These are phyloP conservation scores for Aspergillus haitiensis DNA, from an alignment of 495 filamentous ascomycete genomes.

Conservation along the genomic window DNA sequence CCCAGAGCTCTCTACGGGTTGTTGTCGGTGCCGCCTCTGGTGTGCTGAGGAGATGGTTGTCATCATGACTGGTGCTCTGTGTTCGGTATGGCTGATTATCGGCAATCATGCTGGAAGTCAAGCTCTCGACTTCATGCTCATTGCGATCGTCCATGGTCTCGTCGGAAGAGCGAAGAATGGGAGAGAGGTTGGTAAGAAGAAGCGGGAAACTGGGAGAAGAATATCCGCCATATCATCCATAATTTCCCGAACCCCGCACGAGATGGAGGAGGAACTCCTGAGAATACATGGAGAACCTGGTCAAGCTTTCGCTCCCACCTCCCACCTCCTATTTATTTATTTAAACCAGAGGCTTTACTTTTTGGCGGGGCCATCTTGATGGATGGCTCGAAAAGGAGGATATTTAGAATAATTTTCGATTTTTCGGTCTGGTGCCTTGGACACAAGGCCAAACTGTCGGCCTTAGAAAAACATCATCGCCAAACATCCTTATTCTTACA, in stretches of 20 bases:
- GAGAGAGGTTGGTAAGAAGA: background rate
- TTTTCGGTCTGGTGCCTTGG: too few relatives aligned
- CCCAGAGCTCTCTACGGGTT: constrained; percentile 49
- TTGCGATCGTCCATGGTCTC: background rate
- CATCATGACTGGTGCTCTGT: constrained; percentile 6
- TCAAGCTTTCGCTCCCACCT: too few relatives aligned
- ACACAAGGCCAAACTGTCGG: too few relatives aligned
- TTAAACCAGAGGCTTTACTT: too few relatives aligned
- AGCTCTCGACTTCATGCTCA: background rate
- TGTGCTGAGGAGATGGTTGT: constrained; percentile 42
- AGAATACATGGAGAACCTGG: background rate
- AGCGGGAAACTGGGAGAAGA: background rate
- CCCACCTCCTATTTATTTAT: too few relatives aligned
- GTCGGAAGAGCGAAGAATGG: background rate
- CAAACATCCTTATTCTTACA: too few relatives aligned
- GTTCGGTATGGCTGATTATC: background rate
- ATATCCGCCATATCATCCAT: background rate
- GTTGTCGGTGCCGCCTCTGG: constrained; percentile 49
- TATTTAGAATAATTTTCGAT: too few relatives aligned
- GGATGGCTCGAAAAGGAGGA: too few relatives aligned
- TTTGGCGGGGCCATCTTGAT: too few relatives aligned
- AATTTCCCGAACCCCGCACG: background rate
- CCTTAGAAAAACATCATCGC: too few relatives aligned
- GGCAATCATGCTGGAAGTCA: background rate
- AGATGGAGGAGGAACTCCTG: background rate